These are phyloP conservation scores for Beta macrorhiza DNA, from an alignment of 179 eudicot genomes.

Conservation along the genomic window DNA sequence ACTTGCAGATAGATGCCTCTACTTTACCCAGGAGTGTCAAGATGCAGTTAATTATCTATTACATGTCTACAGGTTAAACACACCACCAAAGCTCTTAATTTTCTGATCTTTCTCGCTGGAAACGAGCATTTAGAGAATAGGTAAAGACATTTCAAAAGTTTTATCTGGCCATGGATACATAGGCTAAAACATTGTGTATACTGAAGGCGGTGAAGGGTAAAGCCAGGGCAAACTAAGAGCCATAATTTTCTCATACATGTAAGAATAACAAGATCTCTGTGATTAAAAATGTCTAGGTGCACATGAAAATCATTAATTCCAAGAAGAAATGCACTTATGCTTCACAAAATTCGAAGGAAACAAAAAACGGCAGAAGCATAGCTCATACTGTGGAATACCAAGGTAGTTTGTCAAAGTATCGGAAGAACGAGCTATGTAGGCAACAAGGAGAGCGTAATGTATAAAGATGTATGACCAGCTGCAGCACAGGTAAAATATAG, in stretches of 20 bases:
- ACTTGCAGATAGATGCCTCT: not conserved
- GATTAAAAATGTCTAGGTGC: not conserved
- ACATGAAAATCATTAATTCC: not conserved
- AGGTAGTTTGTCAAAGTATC: conserved; percentile 79
- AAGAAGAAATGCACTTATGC: conserved; percentile 10
- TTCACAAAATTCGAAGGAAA: not conserved
- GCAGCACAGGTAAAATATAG: conserved; percentile 38
- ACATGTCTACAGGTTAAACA: not conserved
- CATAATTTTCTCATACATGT: not conserved
- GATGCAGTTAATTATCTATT: not conserved
- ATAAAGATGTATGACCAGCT: conserved; percentile 96
- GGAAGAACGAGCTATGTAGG: conserved; percentile 90
- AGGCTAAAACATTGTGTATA: not conserved
- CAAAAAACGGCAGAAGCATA: conserved; percentile 25
- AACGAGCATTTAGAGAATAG: not conserved
- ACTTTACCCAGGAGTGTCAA: no score
- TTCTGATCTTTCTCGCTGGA: not conserved
- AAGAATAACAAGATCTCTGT: not conserved
- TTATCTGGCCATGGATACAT: not conserved
- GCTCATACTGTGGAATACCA: conserved; percentile 76
- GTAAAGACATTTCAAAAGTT: not conserved
- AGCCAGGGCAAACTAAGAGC: not conserved
- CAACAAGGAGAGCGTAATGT: conserved; percentile 92
- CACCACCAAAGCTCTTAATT: not conserved
- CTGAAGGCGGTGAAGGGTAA: not conserved